These are phyloP conservation scores for Dentipellis sp. DNA, from an alignment of 768 basidiomycete species.

Conservation along the genomic window DNA sequence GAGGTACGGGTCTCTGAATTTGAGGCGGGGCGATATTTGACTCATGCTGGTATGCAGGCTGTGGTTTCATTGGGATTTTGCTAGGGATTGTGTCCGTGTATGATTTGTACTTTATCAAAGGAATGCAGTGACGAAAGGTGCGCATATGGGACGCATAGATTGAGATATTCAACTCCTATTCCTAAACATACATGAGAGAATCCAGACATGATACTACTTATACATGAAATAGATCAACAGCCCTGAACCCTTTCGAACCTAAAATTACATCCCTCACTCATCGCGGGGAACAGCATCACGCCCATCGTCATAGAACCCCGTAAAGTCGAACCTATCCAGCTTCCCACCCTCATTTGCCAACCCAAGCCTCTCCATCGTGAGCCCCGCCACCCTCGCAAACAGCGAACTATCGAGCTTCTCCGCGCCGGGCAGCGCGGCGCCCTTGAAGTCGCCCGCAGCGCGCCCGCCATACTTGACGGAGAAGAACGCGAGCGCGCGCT, in stretches of 20 bases:
- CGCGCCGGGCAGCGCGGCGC: conserved; percentile 33
- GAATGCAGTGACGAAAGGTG: too few species aligned
- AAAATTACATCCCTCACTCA: not conserved
- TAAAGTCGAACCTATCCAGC: conserved; percentile 2
- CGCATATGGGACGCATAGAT: too few species aligned
- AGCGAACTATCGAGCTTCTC: conserved; percentile 52
- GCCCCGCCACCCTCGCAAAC: conserved; percentile 47
- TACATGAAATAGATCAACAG: not conserved
- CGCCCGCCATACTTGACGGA: conserved; percentile 35
- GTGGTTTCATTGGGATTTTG: too few species aligned
- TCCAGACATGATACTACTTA: too few species aligned
- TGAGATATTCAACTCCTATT: too few species aligned
- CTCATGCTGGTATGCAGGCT: too few species aligned
- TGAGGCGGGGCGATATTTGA: too few species aligned
- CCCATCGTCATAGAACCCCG: not conserved
- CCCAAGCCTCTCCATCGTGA: conserved; percentile 30
- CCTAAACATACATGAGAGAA: too few species aligned
- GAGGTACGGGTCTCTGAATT: too few species aligned
- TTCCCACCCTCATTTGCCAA: conserved; percentile 10
- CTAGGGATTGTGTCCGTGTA: too few species aligned
- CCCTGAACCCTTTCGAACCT: not conserved
- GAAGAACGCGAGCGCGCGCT: conserved; percentile 41
- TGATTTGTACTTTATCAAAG: too few species aligned
- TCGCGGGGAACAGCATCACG: not conserved
- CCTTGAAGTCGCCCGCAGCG: conserved; percentile 22